A percentile compares a stretch with the other conserved stretches of the same genome.
phyloP scores from a whole-genome alignment of 2,329 filamentous ascomycete species.

The Microsporum audouinii region DNA sequence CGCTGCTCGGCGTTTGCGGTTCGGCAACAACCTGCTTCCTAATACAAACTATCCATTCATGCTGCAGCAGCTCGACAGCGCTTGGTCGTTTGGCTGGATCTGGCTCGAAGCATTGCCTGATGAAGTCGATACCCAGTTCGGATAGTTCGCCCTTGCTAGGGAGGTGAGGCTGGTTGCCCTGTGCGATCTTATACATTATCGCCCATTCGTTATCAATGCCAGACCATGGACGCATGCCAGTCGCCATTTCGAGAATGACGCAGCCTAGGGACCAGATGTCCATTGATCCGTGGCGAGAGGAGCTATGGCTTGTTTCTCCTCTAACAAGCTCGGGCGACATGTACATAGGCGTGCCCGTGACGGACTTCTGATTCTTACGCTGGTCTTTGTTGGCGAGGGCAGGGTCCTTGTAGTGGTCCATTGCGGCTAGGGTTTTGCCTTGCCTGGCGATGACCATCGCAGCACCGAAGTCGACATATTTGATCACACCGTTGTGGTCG shows the following conservation, averaged over 20 bases:
- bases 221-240: conserved; percentile 85
- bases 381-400: conserved; percentile 17
- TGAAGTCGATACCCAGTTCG: conserved; percentile 72
- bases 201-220: conserved; percentile 98
- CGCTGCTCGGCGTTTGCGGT: conserved; percentile 28
- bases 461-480: conserved; percentile 96
- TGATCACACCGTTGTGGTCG: conserved; percentile 96
- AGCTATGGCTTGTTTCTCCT: conserved; percentile 61
- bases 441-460: conserved; percentile 94
- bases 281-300: conserved; percentile 61
- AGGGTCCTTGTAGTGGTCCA: conserved; percentile 41
- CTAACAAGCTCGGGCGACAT: conserved; percentile 99
- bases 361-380: conserved; percentile 62
- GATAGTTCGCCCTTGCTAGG: conserved; percentile 75
- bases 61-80: conserved; percentile 80
- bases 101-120: conserved; percentile 73
- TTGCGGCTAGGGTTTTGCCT: conserved; percentile 68
- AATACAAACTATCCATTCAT: conserved; percentile 66
- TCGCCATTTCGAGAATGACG: conserved; percentile 95
- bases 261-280: conserved; percentile 53
- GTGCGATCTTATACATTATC: conserved; percentile 99
- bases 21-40: conserved; percentile 38
- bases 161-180: conserved; percentile 82
- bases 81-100: conserved; percentile 69
- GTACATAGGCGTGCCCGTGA: conserved; percentile 99